Conservation (phyloP, 192 early-diverging fungal species). For the Coemansia sp. region DNA sequence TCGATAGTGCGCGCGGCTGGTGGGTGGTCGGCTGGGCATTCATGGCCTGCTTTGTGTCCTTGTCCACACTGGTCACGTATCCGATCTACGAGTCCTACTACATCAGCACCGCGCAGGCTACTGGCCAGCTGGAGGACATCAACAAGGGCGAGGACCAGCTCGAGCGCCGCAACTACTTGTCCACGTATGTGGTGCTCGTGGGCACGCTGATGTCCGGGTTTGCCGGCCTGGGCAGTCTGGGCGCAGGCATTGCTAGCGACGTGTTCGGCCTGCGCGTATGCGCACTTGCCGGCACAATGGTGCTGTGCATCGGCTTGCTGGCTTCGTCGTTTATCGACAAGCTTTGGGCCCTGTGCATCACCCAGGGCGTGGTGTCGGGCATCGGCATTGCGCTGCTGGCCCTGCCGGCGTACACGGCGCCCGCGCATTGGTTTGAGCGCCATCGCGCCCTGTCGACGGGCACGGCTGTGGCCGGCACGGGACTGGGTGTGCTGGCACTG, state of each 20-base stretch:
- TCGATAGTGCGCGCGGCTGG: slow-evolving; percentile 19
- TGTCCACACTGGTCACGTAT: slow-evolving; percentile 33
- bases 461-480: slow-evolving; percentile 43
- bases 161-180: neutral
- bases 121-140: neutral
- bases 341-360: slow-evolving; percentile 56
- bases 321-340: slow-evolving; percentile 50
- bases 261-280: slow-evolving; percentile 7
- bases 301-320: slow-evolving; percentile 42
- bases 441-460: slow-evolving; percentile 50
- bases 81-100: slow-evolving; percentile 37
- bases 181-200: slow-evolving; percentile 20
- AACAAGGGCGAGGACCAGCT: neutral
- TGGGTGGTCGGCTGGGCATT: slow-evolving; percentile 22
- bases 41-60: slow-evolving; percentile 17
- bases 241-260: slow-evolving; percentile 23
- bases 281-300: slow-evolving; percentile 26
- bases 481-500: slow-evolving; percentile 40
- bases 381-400: slow-evolving; percentile 46
- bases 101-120: neutral
- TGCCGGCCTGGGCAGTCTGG: slow-evolving; percentile 11
- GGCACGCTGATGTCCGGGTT: slow-evolving; percentile 29
- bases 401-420: slow-evolving; percentile 47
- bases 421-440: slow-evolving; percentile 54
- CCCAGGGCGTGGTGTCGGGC: slow-evolving; percentile 58